Conservation (phyloP, 805 yeast genomes). For the Sugiyamaella marilandica region DNA sequence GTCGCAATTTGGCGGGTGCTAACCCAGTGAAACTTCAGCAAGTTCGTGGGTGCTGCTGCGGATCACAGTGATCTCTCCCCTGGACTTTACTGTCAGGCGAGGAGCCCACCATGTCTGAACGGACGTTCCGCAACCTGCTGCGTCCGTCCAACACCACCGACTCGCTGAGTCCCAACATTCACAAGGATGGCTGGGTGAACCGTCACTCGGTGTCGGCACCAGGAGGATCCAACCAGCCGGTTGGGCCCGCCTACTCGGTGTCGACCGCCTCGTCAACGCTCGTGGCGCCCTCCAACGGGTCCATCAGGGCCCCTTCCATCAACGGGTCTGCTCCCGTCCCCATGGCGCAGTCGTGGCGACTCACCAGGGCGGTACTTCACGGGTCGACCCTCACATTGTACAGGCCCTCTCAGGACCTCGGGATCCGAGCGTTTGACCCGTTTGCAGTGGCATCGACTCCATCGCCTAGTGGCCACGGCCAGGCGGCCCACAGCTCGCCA, state of each 20-base stretch:
- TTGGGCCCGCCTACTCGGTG: neutral
- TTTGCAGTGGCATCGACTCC: constrained; percentile 7
- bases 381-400: constrained; percentile 64
- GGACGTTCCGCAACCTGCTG: neutral
- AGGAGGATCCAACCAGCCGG: constrained; percentile 5
- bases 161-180: constrained; percentile 6
- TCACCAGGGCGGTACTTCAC: constrained; percentile 61
- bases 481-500: neutral
- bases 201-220: constrained; percentile 26
- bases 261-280: constrained; percentile 6
- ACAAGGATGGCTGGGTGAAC: constrained; percentile 59
- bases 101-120: neutral
- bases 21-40: neutral
- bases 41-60: too few relatives aligned
- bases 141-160: constrained; percentile 2
- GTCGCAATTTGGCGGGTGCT: neutral
- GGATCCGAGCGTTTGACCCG: constrained; percentile 36
- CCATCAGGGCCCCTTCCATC: neutral
- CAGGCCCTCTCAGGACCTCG: constrained; percentile 50
- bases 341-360: constrained; percentile 30
- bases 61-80: too few relatives aligned
- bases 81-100: too few relatives aligned
- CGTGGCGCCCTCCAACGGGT: neutral
- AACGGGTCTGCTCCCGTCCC: constrained; percentile 1
- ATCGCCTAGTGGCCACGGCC: neutral